Conservation (phyloP, 2,329 filamentous ascomycete genomes). For the Celoporthe dispersa region DNA sequence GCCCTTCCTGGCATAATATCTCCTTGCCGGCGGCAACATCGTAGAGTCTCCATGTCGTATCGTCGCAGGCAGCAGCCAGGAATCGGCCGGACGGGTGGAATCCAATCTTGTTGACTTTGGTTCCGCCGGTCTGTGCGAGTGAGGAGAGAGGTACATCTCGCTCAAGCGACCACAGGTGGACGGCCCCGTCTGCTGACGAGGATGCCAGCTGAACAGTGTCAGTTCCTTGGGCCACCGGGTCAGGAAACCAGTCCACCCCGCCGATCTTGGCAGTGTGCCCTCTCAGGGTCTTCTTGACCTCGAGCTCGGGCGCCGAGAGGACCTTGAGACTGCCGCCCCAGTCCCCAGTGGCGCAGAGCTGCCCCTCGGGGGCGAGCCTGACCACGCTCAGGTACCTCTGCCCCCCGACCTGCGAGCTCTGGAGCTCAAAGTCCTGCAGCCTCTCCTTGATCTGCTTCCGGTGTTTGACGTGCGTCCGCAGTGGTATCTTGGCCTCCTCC, state of each 20-base stretch:
- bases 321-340: constrained; percentile 91
- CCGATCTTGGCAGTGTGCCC: constrained; percentile 90
- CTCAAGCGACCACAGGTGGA: constrained; percentile 88
- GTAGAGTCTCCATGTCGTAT: constrained; percentile 97
- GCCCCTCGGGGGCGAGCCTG: constrained; percentile 83
- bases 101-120: constrained; percentile 88
- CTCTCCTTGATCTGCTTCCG: constrained; percentile 86
- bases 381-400: constrained; percentile 92
- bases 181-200: constrained; percentile 83
- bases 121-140: constrained; percentile 35
- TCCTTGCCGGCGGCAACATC: constrained; percentile 86
- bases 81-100: constrained; percentile 93
- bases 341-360: constrained; percentile 85
- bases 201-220: constrained; percentile 84
- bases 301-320: constrained; percentile 80
- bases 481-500: constrained; percentile 78
- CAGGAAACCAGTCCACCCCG: constrained; percentile 88
- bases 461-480: constrained; percentile 90
- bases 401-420: constrained; percentile 89
- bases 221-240: constrained; percentile 71
- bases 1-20: constrained; percentile 87
- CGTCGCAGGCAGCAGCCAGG: constrained; percentile 90
- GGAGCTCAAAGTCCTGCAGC: constrained; percentile 82
- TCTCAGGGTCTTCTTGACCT: constrained; percentile 74
- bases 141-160: constrained; percentile 75